Evolutionary conservation across 2,329 filamentous ascomycete species (phyloP).

Genomic region (Hortaea werneckii): DNA sequence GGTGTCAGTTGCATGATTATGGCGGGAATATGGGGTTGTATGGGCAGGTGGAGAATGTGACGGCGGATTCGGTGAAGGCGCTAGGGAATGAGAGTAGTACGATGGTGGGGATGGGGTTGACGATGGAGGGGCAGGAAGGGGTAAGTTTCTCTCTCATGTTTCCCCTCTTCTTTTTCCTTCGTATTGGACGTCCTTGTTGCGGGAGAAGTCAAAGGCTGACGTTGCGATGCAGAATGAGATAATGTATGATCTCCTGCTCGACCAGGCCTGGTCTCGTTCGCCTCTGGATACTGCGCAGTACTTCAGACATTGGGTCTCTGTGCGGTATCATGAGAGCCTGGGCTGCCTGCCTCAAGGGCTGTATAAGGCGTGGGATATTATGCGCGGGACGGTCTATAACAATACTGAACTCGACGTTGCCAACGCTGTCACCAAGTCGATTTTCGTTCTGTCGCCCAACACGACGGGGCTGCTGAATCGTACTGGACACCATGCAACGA

Average conservation of each 20-base stretch:
- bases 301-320: conserved; percentile 37
- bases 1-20: conserved; percentile 24
- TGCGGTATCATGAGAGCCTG: conserved; percentile 27
- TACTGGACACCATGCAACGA: conserved; percentile 19
- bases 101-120: no score
- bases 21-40: no score
- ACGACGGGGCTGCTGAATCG: conserved; percentile 31
- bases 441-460: conserved; percentile 37
- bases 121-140: no score
- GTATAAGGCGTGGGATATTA: conserved; percentile 38
- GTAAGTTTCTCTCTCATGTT: no score
- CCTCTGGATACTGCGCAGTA: conserved; percentile 37
- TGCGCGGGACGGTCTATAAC: conserved; percentile 39
- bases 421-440: conserved; percentile 35
- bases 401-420: conserved; percentile 36
- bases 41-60: no score
- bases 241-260: no score
- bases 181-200: no score
- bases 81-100: no score
- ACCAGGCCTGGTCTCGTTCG: conserved; percentile 32
- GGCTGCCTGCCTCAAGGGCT: conserved; percentile 16
- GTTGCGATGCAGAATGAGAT: no score
- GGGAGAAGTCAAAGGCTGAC: no score
- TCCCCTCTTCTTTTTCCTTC: no score
- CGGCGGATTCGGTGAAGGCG: no score